Percentiles rank a stretch among this genome's conserved stretches.
These are phyloP conservation scores for Candida nonsorbophila DNA, from an alignment of 805 yeast genomes.

Conservation along the genomic window DNA sequence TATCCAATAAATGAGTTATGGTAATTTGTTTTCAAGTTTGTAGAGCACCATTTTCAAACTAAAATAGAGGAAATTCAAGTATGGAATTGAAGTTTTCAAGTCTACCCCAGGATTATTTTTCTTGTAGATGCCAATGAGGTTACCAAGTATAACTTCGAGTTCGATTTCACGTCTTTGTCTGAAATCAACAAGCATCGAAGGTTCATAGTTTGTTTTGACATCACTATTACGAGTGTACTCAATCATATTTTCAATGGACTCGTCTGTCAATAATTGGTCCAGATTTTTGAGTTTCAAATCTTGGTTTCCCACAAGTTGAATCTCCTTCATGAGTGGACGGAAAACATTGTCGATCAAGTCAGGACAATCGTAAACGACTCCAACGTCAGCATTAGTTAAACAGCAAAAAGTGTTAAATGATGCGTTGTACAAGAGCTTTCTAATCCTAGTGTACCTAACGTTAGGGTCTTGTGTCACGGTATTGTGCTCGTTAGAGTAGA, in stretches of 20 bases:
- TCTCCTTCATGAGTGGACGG: slow-evolving; percentile 17
- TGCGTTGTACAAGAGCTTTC: slow-evolving; percentile 66
- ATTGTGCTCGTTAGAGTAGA: slow-evolving; percentile 18
- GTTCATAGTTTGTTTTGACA: slow-evolving; percentile 54
- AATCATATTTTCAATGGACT: slow-evolving; percentile 8
- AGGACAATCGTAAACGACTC: slow-evolving; percentile 29
- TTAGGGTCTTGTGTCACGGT: slow-evolving; percentile 15
- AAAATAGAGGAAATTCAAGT: slow-evolving; percentile 15
- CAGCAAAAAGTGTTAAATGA: slow-evolving; percentile 51
- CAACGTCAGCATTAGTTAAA: slow-evolving; percentile 22
- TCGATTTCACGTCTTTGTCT: slow-evolving; percentile 66
- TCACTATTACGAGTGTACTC: slow-evolving; percentile 25
- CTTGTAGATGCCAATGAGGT: slow-evolving; percentile 28
- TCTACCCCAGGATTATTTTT: slow-evolving; percentile 7
- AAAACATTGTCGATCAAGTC: slow-evolving; percentile 16
- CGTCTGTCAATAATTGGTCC: slow-evolving; percentile 10
- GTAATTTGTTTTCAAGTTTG: slow-evolving; percentile 2
- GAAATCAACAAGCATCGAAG: slow-evolving; percentile 71
- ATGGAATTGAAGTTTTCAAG: slow-evolving; percentile 13
- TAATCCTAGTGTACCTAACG: slow-evolving; percentile 43
- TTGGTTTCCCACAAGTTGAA: slow-evolving; percentile 14
- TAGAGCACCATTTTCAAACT: slow-evolving; percentile 14
- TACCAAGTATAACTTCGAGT: slow-evolving; percentile 67
- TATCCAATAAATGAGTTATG: too few species aligned
- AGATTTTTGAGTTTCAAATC: slow-evolving; percentile 13